Conservation (phyloP, 257 asterid genomes). For the Perilla frutescens region DNA sequence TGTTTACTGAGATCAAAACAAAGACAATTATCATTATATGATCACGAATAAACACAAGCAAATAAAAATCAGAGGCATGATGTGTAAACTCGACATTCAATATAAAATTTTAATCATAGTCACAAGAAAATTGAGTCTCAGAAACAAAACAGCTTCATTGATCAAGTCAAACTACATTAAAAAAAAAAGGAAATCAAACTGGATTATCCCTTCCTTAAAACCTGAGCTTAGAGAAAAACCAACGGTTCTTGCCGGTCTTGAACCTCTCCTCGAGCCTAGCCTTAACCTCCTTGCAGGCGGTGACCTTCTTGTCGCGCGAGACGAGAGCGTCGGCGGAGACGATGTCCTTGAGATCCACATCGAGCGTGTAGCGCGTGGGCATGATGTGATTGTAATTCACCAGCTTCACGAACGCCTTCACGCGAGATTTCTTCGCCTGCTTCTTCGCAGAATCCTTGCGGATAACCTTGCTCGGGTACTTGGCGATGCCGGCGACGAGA, state of each 20-base stretch:
- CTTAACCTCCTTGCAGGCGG: conserved; percentile 47
- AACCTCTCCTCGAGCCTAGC: conserved; percentile 50
- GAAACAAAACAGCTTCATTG: too few relatives aligned
- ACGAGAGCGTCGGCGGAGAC: conserved; percentile 31
- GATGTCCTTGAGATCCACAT: conserved; percentile 50
- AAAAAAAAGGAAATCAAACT: too few relatives aligned
- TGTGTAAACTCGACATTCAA: too few relatives aligned
- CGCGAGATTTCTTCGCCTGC: conserved; percentile 55
- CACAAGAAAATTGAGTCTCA: too few relatives aligned
- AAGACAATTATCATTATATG: too few relatives aligned
- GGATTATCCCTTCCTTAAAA: conserved; percentile 25
- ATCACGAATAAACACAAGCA: too few relatives aligned
- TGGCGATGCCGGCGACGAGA: conserved; percentile 46
- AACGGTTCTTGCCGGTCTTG: conserved; percentile 54
- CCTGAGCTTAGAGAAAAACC: conserved; percentile 54
- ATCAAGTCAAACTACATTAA: too few relatives aligned
- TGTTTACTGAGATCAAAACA: too few relatives aligned
- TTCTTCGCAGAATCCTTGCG: conserved; percentile 56
- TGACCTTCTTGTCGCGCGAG: conserved; percentile 48
- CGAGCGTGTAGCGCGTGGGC: conserved; percentile 46
- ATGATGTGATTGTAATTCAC: too few relatives aligned
- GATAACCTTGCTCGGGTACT: conserved; percentile 52
- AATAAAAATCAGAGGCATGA: too few relatives aligned
- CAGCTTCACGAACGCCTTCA: conserved; percentile 40
- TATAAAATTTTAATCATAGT: too few relatives aligned